Evolutionary conservation across 176 grass and related monocot genomes (phyloP).

Genomic region (Miscanthus lutarioriparius): DNA sequence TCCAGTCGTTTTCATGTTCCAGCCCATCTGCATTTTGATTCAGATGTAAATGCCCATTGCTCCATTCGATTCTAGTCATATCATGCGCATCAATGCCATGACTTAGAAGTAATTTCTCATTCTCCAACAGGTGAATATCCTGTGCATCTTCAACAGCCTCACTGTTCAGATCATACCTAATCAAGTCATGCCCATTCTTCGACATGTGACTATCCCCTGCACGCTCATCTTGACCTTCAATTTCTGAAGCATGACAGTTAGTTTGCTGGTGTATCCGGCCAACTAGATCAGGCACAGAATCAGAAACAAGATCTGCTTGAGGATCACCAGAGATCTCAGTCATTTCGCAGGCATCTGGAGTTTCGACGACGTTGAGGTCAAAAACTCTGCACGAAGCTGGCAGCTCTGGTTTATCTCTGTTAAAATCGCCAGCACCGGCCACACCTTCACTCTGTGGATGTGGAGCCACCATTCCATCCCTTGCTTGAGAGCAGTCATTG

Average conservation of each 20-base stretch:
- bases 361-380: conserved; percentile 39
- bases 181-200: background rate
- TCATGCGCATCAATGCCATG: background rate
- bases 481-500: background rate
- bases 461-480: conserved; percentile 21
- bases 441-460: conserved; percentile 24
- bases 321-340: conserved; percentile 8
- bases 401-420: conserved; percentile 43
- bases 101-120: background rate
- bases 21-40: conserved; percentile 1
- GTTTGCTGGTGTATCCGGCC: conserved; percentile 19
- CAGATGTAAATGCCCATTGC: conserved; percentile 20
- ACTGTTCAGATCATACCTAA: background rate
- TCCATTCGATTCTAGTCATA: background rate
- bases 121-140: conserved; percentile 18
- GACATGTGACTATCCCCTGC: background rate
- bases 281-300: conserved; percentile 3
- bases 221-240: conserved; percentile 23
- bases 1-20: background rate
- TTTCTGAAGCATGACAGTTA: conserved; percentile 17
- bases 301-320: conserved; percentile 18
- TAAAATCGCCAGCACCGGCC: conserved; percentile 15
- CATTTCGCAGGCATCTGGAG: conserved; percentile 34
- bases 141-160: background rate
- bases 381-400: conserved; percentile 29